phyloP scores from a whole-genome alignment of 306 rosid genomes.

The Styphnolobium japonicum region DNA sequence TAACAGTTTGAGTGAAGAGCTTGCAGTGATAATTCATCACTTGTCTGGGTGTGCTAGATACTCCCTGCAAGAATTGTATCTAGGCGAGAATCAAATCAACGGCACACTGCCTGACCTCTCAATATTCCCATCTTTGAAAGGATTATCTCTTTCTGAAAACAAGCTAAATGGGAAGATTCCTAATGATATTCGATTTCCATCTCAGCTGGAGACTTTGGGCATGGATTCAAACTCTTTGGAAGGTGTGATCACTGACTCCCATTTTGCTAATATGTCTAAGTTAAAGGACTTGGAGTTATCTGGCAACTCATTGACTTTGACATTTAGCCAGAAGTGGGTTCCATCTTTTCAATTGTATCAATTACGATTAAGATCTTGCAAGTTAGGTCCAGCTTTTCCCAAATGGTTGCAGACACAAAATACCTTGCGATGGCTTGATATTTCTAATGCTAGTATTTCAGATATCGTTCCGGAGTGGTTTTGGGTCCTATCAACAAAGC shows the following conservation, averaged over 20 bases:
- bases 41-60: background rate
- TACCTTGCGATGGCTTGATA: background rate
- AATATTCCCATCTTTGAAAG: background rate
- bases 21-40: background rate
- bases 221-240: background rate
- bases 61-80: background rate
- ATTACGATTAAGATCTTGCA: background rate
- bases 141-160: background rate
- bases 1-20: background rate
- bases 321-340: background rate
- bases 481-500: background rate
- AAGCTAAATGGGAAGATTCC: background rate
- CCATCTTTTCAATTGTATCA: background rate
- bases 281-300: background rate
- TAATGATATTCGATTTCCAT: background rate
- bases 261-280: background rate
- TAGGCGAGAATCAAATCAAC: background rate
- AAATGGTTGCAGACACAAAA: background rate
- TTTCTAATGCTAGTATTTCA: background rate
- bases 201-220: background rate
- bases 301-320: background rate
- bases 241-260: conserved; percentile 13
- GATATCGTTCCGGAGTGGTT: conserved; percentile 15
- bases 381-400: conserved; percentile 19
- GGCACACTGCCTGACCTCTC: background rate